A percentile compares a stretch with the other conserved stretches of the same genome.
phyloP scores from a whole-genome alignment of 352 stramenopile species.

The Pythium graminicola region DNA sequence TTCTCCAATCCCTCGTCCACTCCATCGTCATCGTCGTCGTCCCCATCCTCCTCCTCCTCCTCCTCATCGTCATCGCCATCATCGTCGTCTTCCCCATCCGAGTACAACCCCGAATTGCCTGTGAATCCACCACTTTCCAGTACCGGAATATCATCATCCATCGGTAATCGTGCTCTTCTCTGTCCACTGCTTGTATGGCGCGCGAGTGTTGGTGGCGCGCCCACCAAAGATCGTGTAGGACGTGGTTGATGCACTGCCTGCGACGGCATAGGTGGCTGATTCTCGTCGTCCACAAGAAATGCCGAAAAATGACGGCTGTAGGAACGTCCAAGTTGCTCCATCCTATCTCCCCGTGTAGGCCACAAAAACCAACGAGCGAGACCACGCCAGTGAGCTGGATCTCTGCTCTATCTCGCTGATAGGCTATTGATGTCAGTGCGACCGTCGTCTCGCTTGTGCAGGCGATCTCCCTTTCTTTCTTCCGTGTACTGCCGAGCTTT shows the following conservation, averaged over 20 bases:
- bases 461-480: conserved; percentile 7
- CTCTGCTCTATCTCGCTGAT: neutral
- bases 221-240: conserved; percentile 3
- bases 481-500: neutral
- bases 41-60: conserved; percentile 24
- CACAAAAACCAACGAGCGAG: neutral
- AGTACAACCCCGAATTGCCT: conserved; percentile 29
- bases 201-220: neutral
- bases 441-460: neutral
- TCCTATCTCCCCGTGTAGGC: conserved; percentile 4
- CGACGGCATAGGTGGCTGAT: conserved; percentile 17
- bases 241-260: conserved; percentile 20
- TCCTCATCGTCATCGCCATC: conserved; percentile 26
- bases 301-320: conserved; percentile 26
- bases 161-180: neutral
- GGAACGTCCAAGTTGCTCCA: conserved; percentile 22
- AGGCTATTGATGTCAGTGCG: neutral
- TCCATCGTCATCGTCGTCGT: conserved; percentile 27
- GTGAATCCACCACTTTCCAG: conserved; percentile 33
- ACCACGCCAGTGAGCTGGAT: neutral
- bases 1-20: conserved; percentile 44
- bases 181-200: neutral
- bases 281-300: conserved; percentile 28
- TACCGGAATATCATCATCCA: conserved; percentile 63
- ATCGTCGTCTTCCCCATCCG: conserved; percentile 25